Percentiles rank a stretch among this genome's conserved stretches.
Conservation (phyloP, 352 stramenopile genomes). For the Blastocystis sp. region DNA sequence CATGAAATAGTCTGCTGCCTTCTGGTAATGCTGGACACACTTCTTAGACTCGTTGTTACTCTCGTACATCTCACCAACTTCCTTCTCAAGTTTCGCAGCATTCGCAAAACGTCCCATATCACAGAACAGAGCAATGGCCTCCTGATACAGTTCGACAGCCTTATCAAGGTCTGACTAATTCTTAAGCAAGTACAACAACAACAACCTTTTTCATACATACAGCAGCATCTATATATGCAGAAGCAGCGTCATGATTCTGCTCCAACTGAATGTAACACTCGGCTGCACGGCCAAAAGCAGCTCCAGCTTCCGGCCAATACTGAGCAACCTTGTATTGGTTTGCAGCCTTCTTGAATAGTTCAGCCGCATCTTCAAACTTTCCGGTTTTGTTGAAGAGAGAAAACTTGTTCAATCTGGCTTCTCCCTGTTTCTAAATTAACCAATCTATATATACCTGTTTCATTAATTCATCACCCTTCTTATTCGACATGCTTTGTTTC, state of each 20-base stretch:
- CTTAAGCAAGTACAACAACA: conserved; percentile 39
- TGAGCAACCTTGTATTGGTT: conserved; percentile 92
- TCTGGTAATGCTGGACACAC: conserved; percentile 74
- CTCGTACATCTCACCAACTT: conserved; percentile 89
- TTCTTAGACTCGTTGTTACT: conserved; percentile 81
- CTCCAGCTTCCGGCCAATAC: conserved; percentile 71
- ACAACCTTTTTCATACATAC: conserved; percentile 64
- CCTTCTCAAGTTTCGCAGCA: conserved; percentile 86
- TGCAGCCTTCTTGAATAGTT: conserved; percentile 84
- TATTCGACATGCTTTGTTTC: conserved; percentile 26
- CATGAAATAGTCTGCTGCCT: conserved; percentile 79
- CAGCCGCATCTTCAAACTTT: conserved; percentile 89
- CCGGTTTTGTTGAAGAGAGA: conserved; percentile 84
- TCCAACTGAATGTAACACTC: conserved; percentile 69
- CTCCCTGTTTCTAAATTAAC: conserved; percentile 66
- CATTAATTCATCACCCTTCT: conserved; percentile 59
- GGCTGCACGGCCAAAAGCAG: conserved; percentile 72
- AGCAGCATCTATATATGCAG: conserved; percentile 69
- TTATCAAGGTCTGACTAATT: conserved; percentile 70
- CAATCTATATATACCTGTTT: conserved; percentile 15
- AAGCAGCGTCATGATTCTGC: conserved; percentile 68
- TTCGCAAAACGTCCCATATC: conserved; percentile 87
- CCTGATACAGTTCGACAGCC: conserved; percentile 81
- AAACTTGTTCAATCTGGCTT: conserved; percentile 82
- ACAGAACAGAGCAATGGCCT: conserved; percentile 83